Evolutionary conservation across 352 stramenopile species (phyloP).

Genomic region (Pythium aristosporum): DNA sequence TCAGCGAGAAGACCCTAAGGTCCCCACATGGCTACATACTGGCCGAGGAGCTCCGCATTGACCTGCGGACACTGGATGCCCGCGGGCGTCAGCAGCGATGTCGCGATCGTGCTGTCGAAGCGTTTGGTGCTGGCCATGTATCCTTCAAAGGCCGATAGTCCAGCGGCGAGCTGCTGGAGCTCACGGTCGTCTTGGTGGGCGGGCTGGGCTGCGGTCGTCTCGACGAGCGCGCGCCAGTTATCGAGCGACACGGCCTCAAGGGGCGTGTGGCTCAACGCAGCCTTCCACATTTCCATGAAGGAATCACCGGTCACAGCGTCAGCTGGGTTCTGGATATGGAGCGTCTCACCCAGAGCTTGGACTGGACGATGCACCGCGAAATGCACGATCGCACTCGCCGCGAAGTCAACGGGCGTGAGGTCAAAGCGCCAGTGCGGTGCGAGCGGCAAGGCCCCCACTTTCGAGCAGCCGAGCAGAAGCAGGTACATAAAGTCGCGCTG

Average conservation of each 20-base stretch:
- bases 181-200: constrained; percentile 33
- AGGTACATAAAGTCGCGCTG: constrained; percentile 89
- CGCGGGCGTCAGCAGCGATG: constrained; percentile 37
- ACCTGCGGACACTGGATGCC: constrained; percentile 46
- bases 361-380: constrained; percentile 59
- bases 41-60: constrained; percentile 24
- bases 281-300: constrained; percentile 51
- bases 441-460: constrained; percentile 55
- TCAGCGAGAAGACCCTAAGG: not conserved
- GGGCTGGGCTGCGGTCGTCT: constrained; percentile 27
- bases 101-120: constrained; percentile 55
- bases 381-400: constrained; percentile 80
- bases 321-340: constrained; percentile 72
- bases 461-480: constrained; percentile 78
- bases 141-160: constrained; percentile 61
- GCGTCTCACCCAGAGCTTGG: constrained; percentile 57
- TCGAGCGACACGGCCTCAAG: constrained; percentile 32
- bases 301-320: constrained; percentile 39
- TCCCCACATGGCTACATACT: constrained; percentile 27
- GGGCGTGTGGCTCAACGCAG: constrained; percentile 21
- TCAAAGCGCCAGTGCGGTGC: constrained; percentile 84
- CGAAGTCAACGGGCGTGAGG: constrained; percentile 92
- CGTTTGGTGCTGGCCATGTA: constrained; percentile 66
- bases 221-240: constrained; percentile 27
- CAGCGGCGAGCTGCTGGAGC: constrained; percentile 58